Evolutionary conservation across 2,329 filamentous ascomycete species (phyloP).

Genomic region (Talaromyces sp.): DNA sequence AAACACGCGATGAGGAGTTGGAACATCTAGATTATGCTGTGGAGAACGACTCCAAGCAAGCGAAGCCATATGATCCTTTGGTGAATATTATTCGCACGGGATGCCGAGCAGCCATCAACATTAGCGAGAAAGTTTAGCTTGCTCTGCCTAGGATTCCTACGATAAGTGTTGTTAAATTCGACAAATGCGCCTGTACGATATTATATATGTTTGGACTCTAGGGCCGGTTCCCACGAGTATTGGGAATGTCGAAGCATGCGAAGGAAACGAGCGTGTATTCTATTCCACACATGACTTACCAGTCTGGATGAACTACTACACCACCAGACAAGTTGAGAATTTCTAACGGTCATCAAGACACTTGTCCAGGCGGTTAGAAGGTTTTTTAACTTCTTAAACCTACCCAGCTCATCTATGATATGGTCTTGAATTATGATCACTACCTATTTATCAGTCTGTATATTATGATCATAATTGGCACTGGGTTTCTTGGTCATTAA

Average conservation of each 20-base stretch:
- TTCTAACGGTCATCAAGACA: not conserved
- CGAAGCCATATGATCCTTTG: constrained; percentile 81
- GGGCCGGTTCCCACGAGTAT: not conserved
- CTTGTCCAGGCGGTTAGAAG: not conserved
- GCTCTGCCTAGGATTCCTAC: not conserved
- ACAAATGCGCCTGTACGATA: not conserved
- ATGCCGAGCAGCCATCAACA: constrained; percentile 87
- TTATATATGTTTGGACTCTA: not conserved
- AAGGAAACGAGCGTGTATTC: not conserved
- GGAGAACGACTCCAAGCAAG: constrained; percentile 85
- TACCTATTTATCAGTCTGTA: not conserved
- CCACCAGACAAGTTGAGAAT: not conserved
- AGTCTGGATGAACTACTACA: not conserved
- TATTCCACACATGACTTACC: not conserved
- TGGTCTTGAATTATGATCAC: not conserved
- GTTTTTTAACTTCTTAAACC: not conserved
- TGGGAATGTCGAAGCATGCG: not conserved
- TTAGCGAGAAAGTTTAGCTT: constrained; percentile 51
- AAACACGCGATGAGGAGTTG: constrained; percentile 90
- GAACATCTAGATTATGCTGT: constrained; percentile 96
- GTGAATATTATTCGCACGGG: constrained; percentile 85
- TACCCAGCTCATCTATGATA: not conserved
- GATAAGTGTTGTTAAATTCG: not conserved
- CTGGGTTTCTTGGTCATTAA: no score
- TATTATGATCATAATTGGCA: no score